phyloP scores from a whole-genome alignment of 805 yeast genomes.

The Ogataea angusta region DNA sequence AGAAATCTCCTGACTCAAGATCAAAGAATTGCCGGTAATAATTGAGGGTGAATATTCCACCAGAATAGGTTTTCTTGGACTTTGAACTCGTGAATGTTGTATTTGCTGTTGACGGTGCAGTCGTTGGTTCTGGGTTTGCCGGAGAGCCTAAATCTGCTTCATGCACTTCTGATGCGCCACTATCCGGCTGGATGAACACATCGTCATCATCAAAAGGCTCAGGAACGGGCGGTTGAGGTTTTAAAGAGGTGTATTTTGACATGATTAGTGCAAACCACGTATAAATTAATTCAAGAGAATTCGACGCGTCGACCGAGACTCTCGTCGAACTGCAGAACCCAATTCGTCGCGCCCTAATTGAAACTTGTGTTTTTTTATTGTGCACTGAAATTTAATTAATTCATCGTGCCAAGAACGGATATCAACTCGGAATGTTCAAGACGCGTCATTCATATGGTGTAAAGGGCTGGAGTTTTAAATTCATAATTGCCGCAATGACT shows the following conservation, averaged over 20 bases:
- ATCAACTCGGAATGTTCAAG: not conserved
- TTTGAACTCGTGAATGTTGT: constrained; percentile 1
- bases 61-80: constrained; percentile 32
- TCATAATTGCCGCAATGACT: no score
- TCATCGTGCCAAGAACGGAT: not conserved
- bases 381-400: not conserved
- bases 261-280: not conserved
- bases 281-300: not conserved
- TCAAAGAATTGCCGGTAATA: constrained; percentile 69
- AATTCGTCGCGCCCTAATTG: no score
- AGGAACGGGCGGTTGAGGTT: constrained; percentile 15
- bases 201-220: constrained; percentile 21
- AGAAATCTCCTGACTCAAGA: constrained; percentile 61
- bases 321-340: no score
- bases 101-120: not conserved
- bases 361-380: not conserved
- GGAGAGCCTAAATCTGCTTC: not conserved
- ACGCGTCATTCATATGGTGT: not conserved
- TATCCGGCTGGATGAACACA: constrained; percentile 26
- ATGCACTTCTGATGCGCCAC: not conserved
- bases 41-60: constrained; percentile 51
- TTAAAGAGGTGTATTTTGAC: constrained; percentile 13
- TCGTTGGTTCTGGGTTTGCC: not conserved
- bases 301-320: constrained; percentile 4
- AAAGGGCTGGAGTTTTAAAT: no score